Conservation (phyloP, 768 basidiomycete species). For the Trametes elegans region DNA sequence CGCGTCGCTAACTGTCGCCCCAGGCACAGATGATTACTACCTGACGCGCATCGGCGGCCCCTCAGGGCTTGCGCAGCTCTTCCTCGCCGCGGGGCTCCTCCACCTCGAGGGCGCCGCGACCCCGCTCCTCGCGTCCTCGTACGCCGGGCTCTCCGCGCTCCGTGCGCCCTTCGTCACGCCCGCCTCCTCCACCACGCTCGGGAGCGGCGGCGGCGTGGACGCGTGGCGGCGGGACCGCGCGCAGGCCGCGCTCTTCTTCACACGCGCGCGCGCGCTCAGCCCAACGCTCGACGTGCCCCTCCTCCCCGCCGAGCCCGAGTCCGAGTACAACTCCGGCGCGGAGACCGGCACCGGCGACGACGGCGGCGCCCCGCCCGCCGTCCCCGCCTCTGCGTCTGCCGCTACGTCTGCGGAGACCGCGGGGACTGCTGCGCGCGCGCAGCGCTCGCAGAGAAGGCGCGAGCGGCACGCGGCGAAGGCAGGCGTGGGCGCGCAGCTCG, state of each 20-base stretch:
- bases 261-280: conserved; percentile 58
- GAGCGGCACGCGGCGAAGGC: too few relatives aligned
- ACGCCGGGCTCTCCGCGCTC: conserved; percentile 75
- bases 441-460: too few relatives aligned
- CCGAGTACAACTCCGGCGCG: conserved; percentile 21
- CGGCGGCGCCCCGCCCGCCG: background rate
- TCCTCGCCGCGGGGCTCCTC: conserved; percentile 74
- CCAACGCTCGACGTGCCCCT: conserved; percentile 68
- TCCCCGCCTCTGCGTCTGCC: background rate
- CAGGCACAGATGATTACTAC: conserved; percentile 60
- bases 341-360: conserved; percentile 12
- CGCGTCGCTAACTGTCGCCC: conserved; percentile 37
- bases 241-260: conserved; percentile 68
- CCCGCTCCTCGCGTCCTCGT: conserved; percentile 67
- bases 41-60: conserved; percentile 64
- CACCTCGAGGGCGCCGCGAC: conserved; percentile 81
- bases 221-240: conserved; percentile 76
- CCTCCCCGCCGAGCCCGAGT: conserved; percentile 47
- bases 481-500: conserved; percentile 30
- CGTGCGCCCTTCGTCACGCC: conserved; percentile 53
- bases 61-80: conserved; percentile 69
- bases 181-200: conserved; percentile 30
- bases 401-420: too few relatives aligned
- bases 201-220: conserved; percentile 57
- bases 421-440: background rate